These are phyloP conservation scores for Penicillium malachiteum DNA, from an alignment of 495 filamentous ascomycete species.

Conservation along the genomic window DNA sequence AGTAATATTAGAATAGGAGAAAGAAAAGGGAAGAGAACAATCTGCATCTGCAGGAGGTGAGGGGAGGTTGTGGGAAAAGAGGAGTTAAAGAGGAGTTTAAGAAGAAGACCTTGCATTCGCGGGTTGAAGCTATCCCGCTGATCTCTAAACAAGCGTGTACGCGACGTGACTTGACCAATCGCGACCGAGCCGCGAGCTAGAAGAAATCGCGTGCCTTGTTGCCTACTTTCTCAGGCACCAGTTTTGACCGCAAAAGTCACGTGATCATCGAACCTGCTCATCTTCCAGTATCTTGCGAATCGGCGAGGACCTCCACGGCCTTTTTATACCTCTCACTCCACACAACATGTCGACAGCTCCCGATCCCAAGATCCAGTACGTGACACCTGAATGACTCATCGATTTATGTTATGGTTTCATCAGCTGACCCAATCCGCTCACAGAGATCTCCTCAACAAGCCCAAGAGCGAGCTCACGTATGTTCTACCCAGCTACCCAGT, in stretches of 20 bases:
- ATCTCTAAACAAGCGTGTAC: constrained; percentile 43
- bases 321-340: constrained; percentile 28
- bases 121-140: constrained; percentile 33
- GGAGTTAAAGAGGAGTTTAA: constrained; percentile 10
- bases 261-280: constrained; percentile 14
- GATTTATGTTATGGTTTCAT: not conserved
- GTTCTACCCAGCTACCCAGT: constrained; percentile 26
- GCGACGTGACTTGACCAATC: constrained; percentile 52
- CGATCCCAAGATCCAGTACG: constrained; percentile 77
- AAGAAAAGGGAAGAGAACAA: constrained; percentile 14
- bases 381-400: constrained; percentile 25
- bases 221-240: constrained; percentile 1
- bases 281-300: constrained; percentile 4
- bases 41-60: constrained; percentile 18
- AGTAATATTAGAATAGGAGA: constrained; percentile 11
- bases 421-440: constrained; percentile 10
- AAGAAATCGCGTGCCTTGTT: not conserved
- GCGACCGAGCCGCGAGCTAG: constrained; percentile 10
- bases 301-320: constrained; percentile 10
- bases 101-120: constrained; percentile 43
- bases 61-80: constrained; percentile 22
- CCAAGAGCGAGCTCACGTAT: constrained; percentile 77
- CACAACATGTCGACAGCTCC: constrained; percentile 56
- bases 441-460: constrained; percentile 80
- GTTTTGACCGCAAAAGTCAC: constrained; percentile 5